Percentiles rank a stretch among this genome's conserved stretches.
Conservation (phyloP, 139 green algal species). For the Penium margaritaceum region DNA sequence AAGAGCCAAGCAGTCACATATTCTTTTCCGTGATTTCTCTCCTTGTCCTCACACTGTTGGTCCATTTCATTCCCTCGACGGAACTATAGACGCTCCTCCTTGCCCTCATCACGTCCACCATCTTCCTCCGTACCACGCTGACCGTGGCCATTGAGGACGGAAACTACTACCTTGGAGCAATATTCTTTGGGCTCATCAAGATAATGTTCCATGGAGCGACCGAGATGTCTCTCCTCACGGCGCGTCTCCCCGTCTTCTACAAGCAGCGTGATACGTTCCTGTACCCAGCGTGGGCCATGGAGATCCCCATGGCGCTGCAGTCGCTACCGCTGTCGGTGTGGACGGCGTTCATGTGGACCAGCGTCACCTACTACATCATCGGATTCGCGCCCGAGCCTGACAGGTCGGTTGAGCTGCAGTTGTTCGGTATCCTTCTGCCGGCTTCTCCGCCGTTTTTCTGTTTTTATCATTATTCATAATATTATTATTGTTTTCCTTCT, state of each 20-base stretch:
- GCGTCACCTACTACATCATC: constrained; percentile 32
- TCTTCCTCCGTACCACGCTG: constrained; percentile 53
- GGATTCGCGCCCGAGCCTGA: constrained; percentile 20
- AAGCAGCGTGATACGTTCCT: constrained; percentile 71
- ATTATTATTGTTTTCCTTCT: too few species aligned
- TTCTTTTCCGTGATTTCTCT: too few species aligned
- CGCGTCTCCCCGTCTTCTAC: constrained; percentile 60
- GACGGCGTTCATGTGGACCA: constrained; percentile 48
- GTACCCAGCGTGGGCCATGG: constrained; percentile 55
- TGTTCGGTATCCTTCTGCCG: too few species aligned
- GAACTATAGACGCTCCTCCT: constrained; percentile 1
- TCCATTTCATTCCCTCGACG: too few species aligned
- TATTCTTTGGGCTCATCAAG: constrained; percentile 55
- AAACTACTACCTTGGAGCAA: constrained; percentile 51
- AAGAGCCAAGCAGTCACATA: too few species aligned
- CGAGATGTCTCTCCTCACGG: constrained; percentile 25
- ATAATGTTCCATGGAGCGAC: constrained; percentile 50
- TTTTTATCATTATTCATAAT: too few species aligned
- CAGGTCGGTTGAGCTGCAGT: too few species aligned
- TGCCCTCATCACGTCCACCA: constrained; percentile 40
- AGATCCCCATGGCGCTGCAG: constrained; percentile 43
- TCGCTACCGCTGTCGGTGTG: constrained; percentile 57
- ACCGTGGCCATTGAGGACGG: constrained; percentile 39
- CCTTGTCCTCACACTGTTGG: too few species aligned
- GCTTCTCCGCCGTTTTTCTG: too few species aligned